Evolutionary conservation across 1,284 basidiomycete genomes (phyloP).

Genomic region (Agroathelia rolfsii): DNA sequence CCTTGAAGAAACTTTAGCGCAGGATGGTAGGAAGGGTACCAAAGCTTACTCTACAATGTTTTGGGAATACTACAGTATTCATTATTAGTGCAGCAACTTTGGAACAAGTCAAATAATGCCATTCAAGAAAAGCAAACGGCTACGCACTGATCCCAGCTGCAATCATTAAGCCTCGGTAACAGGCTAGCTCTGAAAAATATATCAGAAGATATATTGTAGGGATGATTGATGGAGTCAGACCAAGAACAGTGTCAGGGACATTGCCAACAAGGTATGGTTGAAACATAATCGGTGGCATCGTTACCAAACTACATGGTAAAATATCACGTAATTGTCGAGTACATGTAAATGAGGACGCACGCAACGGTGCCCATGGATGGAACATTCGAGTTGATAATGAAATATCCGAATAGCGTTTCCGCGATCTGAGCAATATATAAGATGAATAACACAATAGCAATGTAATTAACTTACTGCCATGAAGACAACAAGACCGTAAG

Average conservation of each 20-base stretch:
- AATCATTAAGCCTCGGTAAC: slow-evolving; percentile 32
- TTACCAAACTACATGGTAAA: slow-evolving; percentile 28
- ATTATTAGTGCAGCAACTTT: slow-evolving; percentile 34
- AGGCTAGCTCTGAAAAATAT: slow-evolving; percentile 26
- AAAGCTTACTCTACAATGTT: slow-evolving; percentile 32
- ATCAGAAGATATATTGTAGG: slow-evolving; percentile 17
- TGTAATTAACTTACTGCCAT: slow-evolving; percentile 25
- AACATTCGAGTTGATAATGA: slow-evolving; percentile 30
- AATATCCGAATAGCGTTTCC: slow-evolving; percentile 37
- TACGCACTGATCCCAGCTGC: slow-evolving; percentile 34
- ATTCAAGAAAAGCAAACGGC: too few species aligned
- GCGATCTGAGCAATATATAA: too few species aligned
- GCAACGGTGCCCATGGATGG: slow-evolving; percentile 37
- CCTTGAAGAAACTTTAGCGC: slow-evolving; percentile 19
- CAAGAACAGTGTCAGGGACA: too few species aligned
- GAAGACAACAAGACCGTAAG: slow-evolving; percentile 33
- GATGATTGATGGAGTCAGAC: slow-evolving; percentile 19
- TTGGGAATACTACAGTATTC: slow-evolving; percentile 38
- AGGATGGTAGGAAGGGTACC: neutral
- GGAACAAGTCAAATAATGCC: too few species aligned
- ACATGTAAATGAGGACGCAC: slow-evolving; percentile 19
- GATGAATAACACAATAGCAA: too few species aligned
- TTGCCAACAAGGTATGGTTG: slow-evolving; percentile 29
- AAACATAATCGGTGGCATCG: slow-evolving; percentile 36
- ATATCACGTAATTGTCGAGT: slow-evolving; percentile 1